Evolutionary conservation across 345 rosid genomes (phyloP).

Genomic region (Citrus maxima): DNA sequence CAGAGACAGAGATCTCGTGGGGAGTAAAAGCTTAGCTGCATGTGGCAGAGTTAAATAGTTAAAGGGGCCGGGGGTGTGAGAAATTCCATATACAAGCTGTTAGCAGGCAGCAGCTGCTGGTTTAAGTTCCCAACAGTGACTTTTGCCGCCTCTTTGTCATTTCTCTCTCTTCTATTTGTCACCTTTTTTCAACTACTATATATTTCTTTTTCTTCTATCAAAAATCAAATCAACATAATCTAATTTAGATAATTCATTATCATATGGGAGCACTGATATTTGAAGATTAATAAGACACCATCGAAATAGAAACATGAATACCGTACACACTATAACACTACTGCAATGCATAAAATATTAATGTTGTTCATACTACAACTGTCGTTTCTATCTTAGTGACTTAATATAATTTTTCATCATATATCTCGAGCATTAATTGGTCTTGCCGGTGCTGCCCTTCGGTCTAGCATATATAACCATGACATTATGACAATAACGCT

Average conservation of each 20-base stretch:
- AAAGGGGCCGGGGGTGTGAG: not conserved
- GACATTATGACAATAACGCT: too few species aligned
- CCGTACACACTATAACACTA: too few species aligned
- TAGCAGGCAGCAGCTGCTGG: conserved; percentile 25
- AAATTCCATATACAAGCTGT: conserved; percentile 27
- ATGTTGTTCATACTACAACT: too few species aligned
- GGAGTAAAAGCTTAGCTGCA: conserved; percentile 11
- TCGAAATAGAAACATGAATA: too few species aligned
- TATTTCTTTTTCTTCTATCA: too few species aligned
- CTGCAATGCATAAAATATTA: too few species aligned
- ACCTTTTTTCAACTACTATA: conserved; percentile 8
- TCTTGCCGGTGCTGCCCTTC: too few species aligned
- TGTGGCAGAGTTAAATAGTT: conserved; percentile 15
- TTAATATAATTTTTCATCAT: too few species aligned
- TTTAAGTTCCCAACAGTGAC: conserved; percentile 51
- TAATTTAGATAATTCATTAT: not conserved
- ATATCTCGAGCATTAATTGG: not conserved
- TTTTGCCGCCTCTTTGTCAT: conserved; percentile 21
- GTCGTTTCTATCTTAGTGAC: too few species aligned
- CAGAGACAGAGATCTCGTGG: conserved; percentile 5
- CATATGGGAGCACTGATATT: too few species aligned
- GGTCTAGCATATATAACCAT: too few species aligned
- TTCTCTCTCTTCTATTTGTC: conserved; percentile 11
- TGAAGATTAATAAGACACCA: too few species aligned
- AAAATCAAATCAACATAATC: not conserved